A percentile compares a stretch with the other conserved stretches of the same genome.
Evolutionary conservation across 345 rosid species (phyloP).

Genomic region (Pseudoturritis turrita): DNA sequence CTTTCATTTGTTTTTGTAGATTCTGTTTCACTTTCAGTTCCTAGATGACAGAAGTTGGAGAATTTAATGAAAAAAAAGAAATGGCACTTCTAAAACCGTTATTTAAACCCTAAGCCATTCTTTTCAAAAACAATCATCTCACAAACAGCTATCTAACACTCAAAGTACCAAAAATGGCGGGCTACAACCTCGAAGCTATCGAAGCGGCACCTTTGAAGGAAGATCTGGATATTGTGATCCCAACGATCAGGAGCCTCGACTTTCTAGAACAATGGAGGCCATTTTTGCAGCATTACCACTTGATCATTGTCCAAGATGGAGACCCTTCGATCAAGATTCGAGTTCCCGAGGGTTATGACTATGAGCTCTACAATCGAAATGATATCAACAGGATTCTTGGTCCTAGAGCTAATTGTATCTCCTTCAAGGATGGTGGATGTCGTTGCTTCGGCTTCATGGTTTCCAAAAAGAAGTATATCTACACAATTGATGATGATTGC

Average conservation of each 20-base stretch:
- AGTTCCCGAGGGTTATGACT: slow-evolving; percentile 76
- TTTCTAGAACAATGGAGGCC: slow-evolving; percentile 88
- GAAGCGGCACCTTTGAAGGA: slow-evolving; percentile 56
- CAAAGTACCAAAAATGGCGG: slow-evolving; percentile 29
- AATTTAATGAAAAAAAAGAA: background rate
- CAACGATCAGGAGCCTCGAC: slow-evolving; percentile 73
- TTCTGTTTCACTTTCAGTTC: background rate
- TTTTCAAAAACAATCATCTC: background rate
- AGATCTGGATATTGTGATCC: slow-evolving; percentile 80
- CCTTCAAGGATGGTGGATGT: slow-evolving; percentile 70
- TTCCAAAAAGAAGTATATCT: slow-evolving; percentile 82
- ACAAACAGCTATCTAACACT: background rate
- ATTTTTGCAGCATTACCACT: slow-evolving; percentile 66
- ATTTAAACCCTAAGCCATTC: slow-evolving; percentile 13
- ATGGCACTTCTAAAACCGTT: background rate
- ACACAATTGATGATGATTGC: slow-evolving; percentile 89
- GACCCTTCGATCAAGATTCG: slow-evolving; percentile 62
- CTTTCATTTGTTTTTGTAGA: background rate
- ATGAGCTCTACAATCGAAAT: slow-evolving; percentile 77
- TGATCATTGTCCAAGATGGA: slow-evolving; percentile 87
- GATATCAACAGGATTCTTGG: slow-evolving; percentile 77
- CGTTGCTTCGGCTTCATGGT: slow-evolving; percentile 79
- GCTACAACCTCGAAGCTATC: slow-evolving; percentile 23
- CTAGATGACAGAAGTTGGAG: background rate
- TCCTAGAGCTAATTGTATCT: slow-evolving; percentile 75